These are phyloP conservation scores for Ustulina deusta DNA, from an alignment of 2,329 filamentous ascomycete species.

Conservation along the genomic window DNA sequence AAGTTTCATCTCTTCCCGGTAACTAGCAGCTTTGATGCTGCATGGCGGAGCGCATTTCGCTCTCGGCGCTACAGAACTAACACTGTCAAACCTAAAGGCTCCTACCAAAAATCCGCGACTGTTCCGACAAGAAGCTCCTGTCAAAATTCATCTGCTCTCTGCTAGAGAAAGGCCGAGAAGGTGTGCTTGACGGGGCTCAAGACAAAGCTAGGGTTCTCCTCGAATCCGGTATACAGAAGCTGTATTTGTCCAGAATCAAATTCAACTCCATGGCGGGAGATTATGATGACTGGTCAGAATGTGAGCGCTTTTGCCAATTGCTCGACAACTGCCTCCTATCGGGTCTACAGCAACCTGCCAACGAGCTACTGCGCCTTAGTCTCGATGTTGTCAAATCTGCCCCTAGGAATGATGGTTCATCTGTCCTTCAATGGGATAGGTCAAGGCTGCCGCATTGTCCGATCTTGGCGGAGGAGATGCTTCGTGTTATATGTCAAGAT, in stretches of 20 bases:
- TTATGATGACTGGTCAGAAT: background rate
- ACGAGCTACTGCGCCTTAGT: conserved; percentile 27
- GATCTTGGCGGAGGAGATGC: conserved; percentile 20
- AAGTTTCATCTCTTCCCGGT: conserved; percentile 8
- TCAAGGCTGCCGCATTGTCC: background rate
- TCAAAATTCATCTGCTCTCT: conserved; percentile 32
- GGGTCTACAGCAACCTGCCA: conserved; percentile 17
- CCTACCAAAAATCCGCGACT: conserved; percentile 24
- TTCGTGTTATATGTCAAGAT: conserved; percentile 1
- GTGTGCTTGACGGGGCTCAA: conserved; percentile 14
- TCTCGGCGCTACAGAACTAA: conserved; percentile 2
- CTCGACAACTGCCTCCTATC: conserved; percentile 22
- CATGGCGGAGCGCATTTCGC: background rate
- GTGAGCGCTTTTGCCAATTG: conserved; percentile 17
- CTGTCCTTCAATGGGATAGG: background rate
- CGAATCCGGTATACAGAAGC: background rate
- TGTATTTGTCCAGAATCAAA: conserved; percentile 16
- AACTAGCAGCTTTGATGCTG: background rate
- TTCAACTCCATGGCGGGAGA: conserved; percentile 1
- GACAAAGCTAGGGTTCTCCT: conserved; percentile 21
- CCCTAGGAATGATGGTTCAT: background rate
- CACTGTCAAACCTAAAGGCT: conserved; percentile 11
- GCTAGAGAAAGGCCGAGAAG: conserved; percentile 23
- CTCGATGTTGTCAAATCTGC: background rate
- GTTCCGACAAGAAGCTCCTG: conserved; percentile 14